A percentile compares a stretch with the other conserved stretches of the same genome.
These are phyloP conservation scores for Henckelia pumila DNA, from an alignment of 257 asterid species.

Conservation along the genomic window DNA sequence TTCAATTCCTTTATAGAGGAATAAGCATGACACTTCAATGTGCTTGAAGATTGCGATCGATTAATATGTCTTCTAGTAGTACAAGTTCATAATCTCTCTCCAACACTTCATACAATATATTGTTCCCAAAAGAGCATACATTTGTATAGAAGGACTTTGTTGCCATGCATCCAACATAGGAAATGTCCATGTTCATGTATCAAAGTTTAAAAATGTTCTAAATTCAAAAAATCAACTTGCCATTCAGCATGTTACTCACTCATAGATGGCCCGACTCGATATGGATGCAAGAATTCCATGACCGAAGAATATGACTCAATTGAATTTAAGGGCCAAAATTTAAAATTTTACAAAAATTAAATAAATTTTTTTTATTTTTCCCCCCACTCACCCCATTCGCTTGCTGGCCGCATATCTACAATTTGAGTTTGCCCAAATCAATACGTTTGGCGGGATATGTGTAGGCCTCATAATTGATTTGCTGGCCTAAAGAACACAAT, in stretches of 20 bases:
- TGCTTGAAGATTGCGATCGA: too few relatives aligned
- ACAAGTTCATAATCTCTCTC: too few relatives aligned
- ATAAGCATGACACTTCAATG: too few relatives aligned
- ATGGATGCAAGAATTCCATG: neutral
- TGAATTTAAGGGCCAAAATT: neutral
- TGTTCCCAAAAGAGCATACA: too few relatives aligned
- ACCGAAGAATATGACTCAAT: neutral
- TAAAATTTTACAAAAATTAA: too few relatives aligned
- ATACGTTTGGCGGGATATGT: slow-evolving; percentile 58
- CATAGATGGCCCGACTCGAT: neutral
- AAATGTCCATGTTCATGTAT: neutral
- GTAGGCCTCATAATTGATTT: slow-evolving; percentile 88
- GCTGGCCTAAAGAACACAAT: slow-evolving; percentile 80
- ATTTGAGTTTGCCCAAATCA: slow-evolving; percentile 70
- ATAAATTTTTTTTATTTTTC: too few relatives aligned
- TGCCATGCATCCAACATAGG: neutral
- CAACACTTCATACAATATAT: neutral
- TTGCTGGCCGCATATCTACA: slow-evolving; percentile 41
- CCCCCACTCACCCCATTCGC: neutral
- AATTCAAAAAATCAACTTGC: too few relatives aligned
- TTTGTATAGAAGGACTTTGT: too few relatives aligned
- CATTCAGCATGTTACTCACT: too few relatives aligned
- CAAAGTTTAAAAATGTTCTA: too few relatives aligned
- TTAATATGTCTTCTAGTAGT: too few relatives aligned
- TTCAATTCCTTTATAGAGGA: too few relatives aligned